Evolutionary conservation across 2,329 filamentous ascomycete species (phyloP).

Genomic region (Plectosphaerella sp.): DNA sequence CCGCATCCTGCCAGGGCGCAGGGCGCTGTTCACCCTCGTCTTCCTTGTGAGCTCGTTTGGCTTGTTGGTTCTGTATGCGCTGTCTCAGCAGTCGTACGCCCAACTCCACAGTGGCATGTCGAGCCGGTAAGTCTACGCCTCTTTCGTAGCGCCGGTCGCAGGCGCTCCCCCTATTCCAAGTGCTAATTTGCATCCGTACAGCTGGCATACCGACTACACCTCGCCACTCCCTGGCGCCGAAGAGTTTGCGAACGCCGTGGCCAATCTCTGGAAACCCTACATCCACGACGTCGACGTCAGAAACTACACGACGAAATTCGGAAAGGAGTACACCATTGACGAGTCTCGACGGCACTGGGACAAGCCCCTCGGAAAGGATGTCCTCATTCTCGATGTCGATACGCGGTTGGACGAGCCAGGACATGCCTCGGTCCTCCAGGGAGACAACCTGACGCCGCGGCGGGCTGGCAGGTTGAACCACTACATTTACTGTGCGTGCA

Average conservation of each 20-base stretch:
- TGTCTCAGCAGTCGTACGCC: no score
- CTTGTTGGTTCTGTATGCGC: no score
- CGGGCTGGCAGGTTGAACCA: constrained; percentile 27
- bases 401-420: constrained; percentile 4
- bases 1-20: no score
- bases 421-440: constrained; percentile 1
- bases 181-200: no score
- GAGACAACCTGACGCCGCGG: constrained; percentile 2
- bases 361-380: constrained; percentile 1
- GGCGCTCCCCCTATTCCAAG: no score
- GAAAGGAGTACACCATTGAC: not conserved
- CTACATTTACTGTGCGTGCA: constrained; percentile 26
- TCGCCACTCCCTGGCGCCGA: not conserved
- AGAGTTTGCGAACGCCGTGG: not conserved
- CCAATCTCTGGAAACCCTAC: not conserved
- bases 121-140: no score
- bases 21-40: no score
- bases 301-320: not conserved
- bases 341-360: not conserved
- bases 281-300: not conserved
- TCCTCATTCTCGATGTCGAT: constrained; percentile 8
- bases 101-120: no score
- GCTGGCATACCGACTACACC: not conserved
- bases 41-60: no score
- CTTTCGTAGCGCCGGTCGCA: no score